Conservation (phyloP, 331 rosid species). For the Malus hybrid region DNA sequence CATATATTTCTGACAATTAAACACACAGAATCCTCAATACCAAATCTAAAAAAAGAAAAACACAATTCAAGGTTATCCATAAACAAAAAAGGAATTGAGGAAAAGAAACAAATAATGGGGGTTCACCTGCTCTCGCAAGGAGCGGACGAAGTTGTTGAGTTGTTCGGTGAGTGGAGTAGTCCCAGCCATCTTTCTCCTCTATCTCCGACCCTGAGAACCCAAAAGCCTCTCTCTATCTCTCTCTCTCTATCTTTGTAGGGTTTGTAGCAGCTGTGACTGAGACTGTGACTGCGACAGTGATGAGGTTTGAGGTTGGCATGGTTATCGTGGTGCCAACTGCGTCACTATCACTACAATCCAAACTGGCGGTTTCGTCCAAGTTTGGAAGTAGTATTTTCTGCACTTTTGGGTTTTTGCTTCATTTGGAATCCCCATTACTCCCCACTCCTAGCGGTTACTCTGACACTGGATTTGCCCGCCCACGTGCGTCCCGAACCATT, state of each 20-base stretch:
- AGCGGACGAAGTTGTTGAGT: not conserved
- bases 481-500: too few relatives aligned
- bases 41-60: not conserved
- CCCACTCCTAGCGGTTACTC: too few relatives aligned
- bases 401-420: not conserved
- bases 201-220: too few relatives aligned
- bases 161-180: not conserved
- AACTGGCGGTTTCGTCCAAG: not conserved
- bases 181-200: not conserved
- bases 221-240: too few relatives aligned
- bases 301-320: not conserved
- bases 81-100: not conserved
- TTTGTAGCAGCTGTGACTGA: not conserved
- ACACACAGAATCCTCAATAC: not conserved
- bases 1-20: not conserved
- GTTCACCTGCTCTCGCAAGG: constrained; percentile 6
- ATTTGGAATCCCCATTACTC: not conserved
- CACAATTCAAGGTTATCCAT: not conserved
- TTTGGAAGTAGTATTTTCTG: not conserved
- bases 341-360: not conserved
- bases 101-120: not conserved
- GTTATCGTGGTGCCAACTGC: not conserved
- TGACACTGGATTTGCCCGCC: too few relatives aligned
- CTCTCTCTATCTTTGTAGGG: not conserved
- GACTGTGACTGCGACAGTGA: not conserved